A percentile compares a stretch with the other conserved stretches of the same genome.
phyloP scores from a whole-genome alignment of 2,329 filamentous ascomycete genomes.

The Chrysosporium keratinophilum region DNA sequence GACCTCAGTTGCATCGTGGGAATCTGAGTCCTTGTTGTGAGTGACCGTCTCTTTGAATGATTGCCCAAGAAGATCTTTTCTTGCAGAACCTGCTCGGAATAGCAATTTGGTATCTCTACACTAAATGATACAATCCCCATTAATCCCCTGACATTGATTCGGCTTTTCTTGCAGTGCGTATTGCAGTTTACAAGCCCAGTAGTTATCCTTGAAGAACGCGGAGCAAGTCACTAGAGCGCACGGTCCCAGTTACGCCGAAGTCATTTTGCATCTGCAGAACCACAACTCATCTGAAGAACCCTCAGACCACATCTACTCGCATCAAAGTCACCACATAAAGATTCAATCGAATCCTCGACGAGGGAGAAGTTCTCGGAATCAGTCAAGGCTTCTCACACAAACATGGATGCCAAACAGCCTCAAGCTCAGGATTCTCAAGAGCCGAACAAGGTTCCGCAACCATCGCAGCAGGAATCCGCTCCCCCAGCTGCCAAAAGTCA shows the following conservation, averaged over 20 bases:
- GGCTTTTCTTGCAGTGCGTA: background rate
- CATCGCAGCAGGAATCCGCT: background rate
- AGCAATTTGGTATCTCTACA: constrained; percentile 8
- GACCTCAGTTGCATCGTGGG: background rate
- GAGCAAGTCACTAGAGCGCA: background rate
- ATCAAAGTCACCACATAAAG: background rate
- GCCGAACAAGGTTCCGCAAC: background rate
- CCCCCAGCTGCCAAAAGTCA: background rate
- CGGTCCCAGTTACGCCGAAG: background rate
- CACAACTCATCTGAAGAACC: background rate
- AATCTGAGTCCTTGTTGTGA: background rate
- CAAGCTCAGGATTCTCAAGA: background rate
- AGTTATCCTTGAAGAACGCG: background rate
- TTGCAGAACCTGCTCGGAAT: constrained; percentile 26
- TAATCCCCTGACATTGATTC: background rate
- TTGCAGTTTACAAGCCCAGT: background rate
- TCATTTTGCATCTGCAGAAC: background rate
- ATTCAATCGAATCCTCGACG: background rate
- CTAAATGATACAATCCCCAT: background rate
- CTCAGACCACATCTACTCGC: background rate
- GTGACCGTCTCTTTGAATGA: background rate
- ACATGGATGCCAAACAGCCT: background rate
- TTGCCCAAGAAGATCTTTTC: too few relatives aligned
- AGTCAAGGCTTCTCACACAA: background rate
- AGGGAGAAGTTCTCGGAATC: background rate